These are phyloP conservation scores for Arthrinium phaeospermum DNA, from an alignment of 2,329 filamentous ascomycete species.

Conservation along the genomic window DNA sequence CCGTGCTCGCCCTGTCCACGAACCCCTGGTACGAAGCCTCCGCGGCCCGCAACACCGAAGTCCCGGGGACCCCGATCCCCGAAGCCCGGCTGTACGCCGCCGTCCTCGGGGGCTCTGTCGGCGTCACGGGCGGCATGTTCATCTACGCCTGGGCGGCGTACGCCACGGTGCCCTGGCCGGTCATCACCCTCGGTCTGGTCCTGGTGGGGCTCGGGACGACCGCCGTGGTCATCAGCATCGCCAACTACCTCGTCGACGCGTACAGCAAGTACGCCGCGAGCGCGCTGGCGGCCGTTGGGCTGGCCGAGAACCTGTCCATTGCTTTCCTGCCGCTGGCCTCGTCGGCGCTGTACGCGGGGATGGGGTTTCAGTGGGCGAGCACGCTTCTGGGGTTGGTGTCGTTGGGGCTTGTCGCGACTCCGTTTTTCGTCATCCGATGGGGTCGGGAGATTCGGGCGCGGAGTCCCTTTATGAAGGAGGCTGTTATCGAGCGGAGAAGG, in stretches of 20 bases:
- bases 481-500: background rate
- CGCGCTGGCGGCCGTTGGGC: constrained; percentile 52
- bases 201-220: constrained; percentile 57
- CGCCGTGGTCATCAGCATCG: constrained; percentile 49
- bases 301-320: constrained; percentile 55
- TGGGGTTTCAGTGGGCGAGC: constrained; percentile 57
- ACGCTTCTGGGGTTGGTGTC: constrained; percentile 51
- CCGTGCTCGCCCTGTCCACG: constrained; percentile 26
- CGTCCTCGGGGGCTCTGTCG: constrained; percentile 11
- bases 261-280: constrained; percentile 56
- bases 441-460: constrained; percentile 30
- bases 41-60: constrained; percentile 42
- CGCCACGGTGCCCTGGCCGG: constrained; percentile 49
- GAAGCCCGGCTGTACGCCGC: constrained; percentile 20
- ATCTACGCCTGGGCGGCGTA: constrained; percentile 56
- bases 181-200: constrained; percentile 50
- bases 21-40: constrained; percentile 47
- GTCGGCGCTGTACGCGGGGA: constrained; percentile 50
- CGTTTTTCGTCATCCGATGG: constrained; percentile 46
- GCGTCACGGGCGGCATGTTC: constrained; percentile 50
- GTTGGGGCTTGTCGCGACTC: constrained; percentile 48
- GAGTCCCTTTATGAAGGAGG: constrained; percentile 17
- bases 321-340: constrained; percentile 37
- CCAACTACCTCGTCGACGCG: constrained; percentile 55
- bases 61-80: constrained; percentile 36